Conservation (phyloP, 2,329 filamentous ascomycete genomes). For the Pezicula neosporulosa region DNA sequence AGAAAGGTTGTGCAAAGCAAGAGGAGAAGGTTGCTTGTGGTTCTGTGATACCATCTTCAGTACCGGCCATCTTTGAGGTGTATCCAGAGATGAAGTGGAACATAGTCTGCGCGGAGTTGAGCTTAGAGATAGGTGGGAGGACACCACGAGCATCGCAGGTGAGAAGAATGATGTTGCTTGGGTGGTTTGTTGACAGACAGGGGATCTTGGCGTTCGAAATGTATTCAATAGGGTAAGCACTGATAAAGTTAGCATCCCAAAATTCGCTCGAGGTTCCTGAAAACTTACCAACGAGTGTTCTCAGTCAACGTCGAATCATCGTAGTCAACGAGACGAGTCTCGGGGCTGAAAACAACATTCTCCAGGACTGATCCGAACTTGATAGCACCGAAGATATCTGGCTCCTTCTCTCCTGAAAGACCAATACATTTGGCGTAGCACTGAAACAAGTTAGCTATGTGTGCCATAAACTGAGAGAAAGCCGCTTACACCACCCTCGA, state of each 20-base stretch:
- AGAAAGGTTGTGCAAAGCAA: constrained; percentile 98
- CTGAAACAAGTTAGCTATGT: constrained; percentile 15
- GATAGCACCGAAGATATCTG: constrained; percentile 95
- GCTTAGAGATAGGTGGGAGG: constrained; percentile 95
- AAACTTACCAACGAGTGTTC: constrained; percentile 77
- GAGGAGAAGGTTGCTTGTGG: constrained; percentile 98
- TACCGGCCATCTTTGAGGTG: constrained; percentile 99
- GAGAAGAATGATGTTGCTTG: constrained; percentile 95
- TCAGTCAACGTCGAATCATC: constrained; percentile 93
- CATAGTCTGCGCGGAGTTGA: constrained; percentile 93
- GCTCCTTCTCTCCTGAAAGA: constrained; percentile 97
- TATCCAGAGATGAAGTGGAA: constrained; percentile 99
- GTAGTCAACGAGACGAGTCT: constrained; percentile 89
- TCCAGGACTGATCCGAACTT: constrained; percentile 95
- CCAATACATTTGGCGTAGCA: constrained; percentile 99
- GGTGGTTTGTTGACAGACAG: constrained; percentile 82
- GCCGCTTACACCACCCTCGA: constrained; percentile 72
- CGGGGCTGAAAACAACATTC: constrained; percentile 96
- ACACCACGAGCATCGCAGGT: constrained; percentile 98
- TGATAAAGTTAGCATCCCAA: constrained; percentile 18
- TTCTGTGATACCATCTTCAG: constrained; percentile 94
- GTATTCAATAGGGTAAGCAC: constrained; percentile 97
- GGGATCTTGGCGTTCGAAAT: constrained; percentile 99
- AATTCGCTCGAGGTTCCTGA: background rate
- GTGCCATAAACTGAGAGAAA: background rate